These are phyloP conservation scores for Vaccinium corymbosum DNA, from an alignment of 148 eudicot species.

Conservation along the genomic window DNA sequence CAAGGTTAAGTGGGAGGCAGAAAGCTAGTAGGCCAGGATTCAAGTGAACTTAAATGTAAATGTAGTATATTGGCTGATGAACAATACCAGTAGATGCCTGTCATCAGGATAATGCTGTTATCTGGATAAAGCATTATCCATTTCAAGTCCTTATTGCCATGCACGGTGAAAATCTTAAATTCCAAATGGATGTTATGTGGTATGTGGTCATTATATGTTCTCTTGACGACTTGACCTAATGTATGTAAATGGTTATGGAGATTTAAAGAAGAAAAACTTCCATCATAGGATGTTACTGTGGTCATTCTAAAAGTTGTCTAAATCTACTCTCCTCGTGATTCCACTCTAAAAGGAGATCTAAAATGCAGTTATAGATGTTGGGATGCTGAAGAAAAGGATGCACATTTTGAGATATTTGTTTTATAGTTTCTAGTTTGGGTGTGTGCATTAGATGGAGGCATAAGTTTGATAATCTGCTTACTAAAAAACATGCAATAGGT, in stretches of 20 bases:
- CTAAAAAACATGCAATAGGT: not conserved
- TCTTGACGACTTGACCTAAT: not conserved
- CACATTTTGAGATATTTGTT: constrained; percentile 2
- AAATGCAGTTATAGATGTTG: not conserved
- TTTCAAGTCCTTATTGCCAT: not conserved
- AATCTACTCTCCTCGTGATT: not conserved
- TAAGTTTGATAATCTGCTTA: not conserved
- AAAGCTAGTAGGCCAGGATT: not conserved
- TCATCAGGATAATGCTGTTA: not conserved
- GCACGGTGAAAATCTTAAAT: not conserved
- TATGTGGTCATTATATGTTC: not conserved
- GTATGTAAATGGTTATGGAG: not conserved
- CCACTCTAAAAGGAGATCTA: not conserved
- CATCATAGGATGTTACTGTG: not conserved
- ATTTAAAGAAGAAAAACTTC: not conserved
- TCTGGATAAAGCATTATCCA: not conserved
- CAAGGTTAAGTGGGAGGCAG: not conserved
- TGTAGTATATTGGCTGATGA: not conserved
- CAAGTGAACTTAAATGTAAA: not conserved
- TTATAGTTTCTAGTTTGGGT: not conserved
- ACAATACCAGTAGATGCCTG: not conserved
- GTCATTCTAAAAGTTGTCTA: not conserved
- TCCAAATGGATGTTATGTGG: not conserved
- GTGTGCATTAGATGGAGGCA: not conserved
- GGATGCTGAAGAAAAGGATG: not conserved